These are phyloP conservation scores for Melastoma candidum DNA, from an alignment of 441 rosid genomes.

Conservation along the genomic window DNA sequence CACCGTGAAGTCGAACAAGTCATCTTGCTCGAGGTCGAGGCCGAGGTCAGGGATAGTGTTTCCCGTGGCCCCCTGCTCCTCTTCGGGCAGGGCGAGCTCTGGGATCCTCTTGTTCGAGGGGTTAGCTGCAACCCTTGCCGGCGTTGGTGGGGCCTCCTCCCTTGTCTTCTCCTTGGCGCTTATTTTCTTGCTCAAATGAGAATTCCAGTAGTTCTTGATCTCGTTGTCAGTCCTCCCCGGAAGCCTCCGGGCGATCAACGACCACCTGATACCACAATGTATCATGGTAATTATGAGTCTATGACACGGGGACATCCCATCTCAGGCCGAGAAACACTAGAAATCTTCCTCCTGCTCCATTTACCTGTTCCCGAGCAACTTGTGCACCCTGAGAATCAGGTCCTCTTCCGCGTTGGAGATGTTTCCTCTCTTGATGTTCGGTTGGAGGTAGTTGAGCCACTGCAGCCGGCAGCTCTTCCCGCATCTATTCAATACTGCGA, in stretches of 20 bases:
- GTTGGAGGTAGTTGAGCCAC: conserved; percentile 56
- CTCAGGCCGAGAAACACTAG: not conserved
- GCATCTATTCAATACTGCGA: conserved; percentile 42
- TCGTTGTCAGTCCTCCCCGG: conserved; percentile 46
- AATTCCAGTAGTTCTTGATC: conserved; percentile 44
- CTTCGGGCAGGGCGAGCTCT: not conserved
- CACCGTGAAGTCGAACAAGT: conserved; percentile 32
- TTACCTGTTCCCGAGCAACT: conserved; percentile 56
- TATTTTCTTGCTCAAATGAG: conserved; percentile 39
- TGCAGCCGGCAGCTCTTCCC: conserved; percentile 61
- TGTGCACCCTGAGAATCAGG: conserved; percentile 53
- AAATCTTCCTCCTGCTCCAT: not conserved
- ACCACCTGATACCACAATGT: conserved; percentile 21
- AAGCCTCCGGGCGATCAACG: conserved; percentile 43
- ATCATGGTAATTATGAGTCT: not conserved
- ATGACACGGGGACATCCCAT: not conserved
- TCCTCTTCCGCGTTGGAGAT: conserved; percentile 57
- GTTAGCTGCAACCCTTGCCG: too few species aligned
- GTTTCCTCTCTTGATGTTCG: conserved; percentile 67
- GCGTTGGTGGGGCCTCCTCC: not conserved
- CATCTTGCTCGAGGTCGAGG: conserved; percentile 20
- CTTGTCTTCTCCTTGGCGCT: conserved; percentile 16
- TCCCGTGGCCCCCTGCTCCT: conserved; percentile 5
- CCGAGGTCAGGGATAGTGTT: conserved; percentile 1
- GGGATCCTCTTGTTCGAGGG: not conserved